Evolutionary conservation across 1,284 basidiomycete genomes (phyloP).

Genomic region (Pyrrhoderma noxium): DNA sequence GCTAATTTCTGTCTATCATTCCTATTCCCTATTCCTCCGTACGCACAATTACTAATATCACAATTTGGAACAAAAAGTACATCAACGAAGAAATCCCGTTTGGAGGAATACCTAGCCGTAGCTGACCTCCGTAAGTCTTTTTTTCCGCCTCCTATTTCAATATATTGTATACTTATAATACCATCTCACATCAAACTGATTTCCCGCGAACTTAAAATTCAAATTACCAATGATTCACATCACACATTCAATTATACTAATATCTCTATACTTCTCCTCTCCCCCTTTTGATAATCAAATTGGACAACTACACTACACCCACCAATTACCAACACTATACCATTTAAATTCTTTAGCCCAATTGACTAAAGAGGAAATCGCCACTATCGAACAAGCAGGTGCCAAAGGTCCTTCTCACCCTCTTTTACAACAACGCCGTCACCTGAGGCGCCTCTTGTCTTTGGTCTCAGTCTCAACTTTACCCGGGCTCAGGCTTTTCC

Average conservation of each 20-base stretch:
- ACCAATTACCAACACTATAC: too few relatives aligned
- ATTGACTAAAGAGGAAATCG: constrained; percentile 33
- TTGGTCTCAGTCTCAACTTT: too few relatives aligned
- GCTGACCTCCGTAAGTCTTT: constrained; percentile 36
- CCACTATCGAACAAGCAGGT: constrained; percentile 37
- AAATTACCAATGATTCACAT: background rate
- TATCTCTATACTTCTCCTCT: too few relatives aligned
- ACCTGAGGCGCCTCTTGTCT: too few relatives aligned
- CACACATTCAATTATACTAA: background rate
- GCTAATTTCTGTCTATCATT: too few relatives aligned
- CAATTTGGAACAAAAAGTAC: too few relatives aligned
- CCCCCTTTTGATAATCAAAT: too few relatives aligned
- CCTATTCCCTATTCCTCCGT: background rate
- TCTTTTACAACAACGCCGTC: too few relatives aligned
- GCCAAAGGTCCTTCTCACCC: constrained; percentile 23
- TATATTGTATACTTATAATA: too few relatives aligned
- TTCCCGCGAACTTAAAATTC: background rate
- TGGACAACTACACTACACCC: too few relatives aligned
- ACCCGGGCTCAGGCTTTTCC: too few relatives aligned
- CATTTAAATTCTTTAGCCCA: constrained; percentile 23
- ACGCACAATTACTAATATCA: too few relatives aligned
- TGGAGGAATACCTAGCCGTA: constrained; percentile 49
- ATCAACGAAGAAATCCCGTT: constrained; percentile 44
- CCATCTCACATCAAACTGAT: background rate
- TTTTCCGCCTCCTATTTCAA: background rate